Evolutionary conservation across 805 yeast species (phyloP).

Genomic region (Candida sphagnicola): DNA sequence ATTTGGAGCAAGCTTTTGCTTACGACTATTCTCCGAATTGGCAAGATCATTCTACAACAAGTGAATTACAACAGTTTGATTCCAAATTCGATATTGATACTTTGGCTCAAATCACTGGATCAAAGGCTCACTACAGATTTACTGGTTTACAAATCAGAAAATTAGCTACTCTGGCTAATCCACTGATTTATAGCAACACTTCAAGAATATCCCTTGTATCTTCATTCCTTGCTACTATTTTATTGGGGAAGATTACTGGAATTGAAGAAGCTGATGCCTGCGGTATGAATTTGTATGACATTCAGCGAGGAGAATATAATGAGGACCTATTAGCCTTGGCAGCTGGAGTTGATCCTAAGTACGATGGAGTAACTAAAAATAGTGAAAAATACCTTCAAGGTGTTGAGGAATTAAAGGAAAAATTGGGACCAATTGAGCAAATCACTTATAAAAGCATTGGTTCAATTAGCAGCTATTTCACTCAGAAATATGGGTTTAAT

Average conservation of each 20-base stretch:
- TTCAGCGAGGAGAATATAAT: constrained; percentile 52
- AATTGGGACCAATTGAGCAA: constrained; percentile 52
- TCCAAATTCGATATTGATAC: constrained; percentile 53
- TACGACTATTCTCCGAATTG: constrained; percentile 77
- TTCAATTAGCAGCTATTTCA: constrained; percentile 55
- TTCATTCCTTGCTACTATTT: constrained; percentile 67
- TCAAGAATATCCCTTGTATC: constrained; percentile 70
- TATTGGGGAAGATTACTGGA: constrained; percentile 59
- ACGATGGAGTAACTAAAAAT: constrained; percentile 31
- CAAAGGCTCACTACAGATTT: constrained; percentile 83
- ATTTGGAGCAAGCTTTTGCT: constrained; percentile 52
- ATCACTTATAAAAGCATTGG: constrained; percentile 52
- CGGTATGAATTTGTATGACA: constrained; percentile 87
- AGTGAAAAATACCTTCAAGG: constrained; percentile 19
- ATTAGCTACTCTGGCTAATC: constrained; percentile 48
- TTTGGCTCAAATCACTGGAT: constrained; percentile 72
- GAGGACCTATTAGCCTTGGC: constrained; percentile 52
- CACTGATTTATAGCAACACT: constrained; percentile 49
- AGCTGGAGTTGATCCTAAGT: constrained; percentile 44
- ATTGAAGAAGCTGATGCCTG: constrained; percentile 86
- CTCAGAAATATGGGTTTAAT: constrained; percentile 58
- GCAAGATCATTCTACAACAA: constrained; percentile 89
- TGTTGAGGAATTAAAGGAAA: constrained; percentile 38
- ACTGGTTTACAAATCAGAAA: constrained; percentile 91
- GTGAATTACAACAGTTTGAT: constrained; percentile 63